These are phyloP conservation scores for Plasmopara viticola DNA, from an alignment of 352 stramenopile genomes.

Conservation along the genomic window DNA sequence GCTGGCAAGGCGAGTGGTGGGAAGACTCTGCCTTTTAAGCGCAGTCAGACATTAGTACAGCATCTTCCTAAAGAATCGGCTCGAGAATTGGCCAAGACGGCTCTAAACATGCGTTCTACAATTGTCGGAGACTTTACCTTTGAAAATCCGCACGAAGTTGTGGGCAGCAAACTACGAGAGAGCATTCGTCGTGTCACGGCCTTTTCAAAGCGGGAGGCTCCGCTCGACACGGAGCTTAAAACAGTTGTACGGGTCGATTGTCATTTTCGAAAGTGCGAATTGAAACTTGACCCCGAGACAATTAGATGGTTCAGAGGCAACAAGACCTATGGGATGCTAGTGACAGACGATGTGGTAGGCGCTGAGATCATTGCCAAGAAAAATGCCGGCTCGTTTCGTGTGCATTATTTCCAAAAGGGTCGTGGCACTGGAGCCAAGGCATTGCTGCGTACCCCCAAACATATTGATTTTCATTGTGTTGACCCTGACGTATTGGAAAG, in stretches of 20 bases:
- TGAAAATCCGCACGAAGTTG: constrained; percentile 49
- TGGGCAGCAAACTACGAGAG: constrained; percentile 47
- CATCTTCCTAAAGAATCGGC: constrained; percentile 44
- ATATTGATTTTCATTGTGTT: constrained; percentile 43
- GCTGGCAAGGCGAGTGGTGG: constrained; percentile 19
- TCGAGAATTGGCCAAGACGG: constrained; percentile 64
- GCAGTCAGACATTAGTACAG: constrained; percentile 34
- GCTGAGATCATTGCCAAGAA: constrained; percentile 38
- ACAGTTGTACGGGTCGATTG: constrained; percentile 32
- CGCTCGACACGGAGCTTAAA: constrained; percentile 56
- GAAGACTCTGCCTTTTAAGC: constrained; percentile 7
- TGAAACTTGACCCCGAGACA: constrained; percentile 55
- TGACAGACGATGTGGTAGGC: constrained; percentile 74
- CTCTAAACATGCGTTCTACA: constrained; percentile 55
- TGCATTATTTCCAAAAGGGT: constrained; percentile 77
- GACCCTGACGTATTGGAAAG: constrained; percentile 35
- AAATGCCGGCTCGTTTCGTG: constrained; percentile 37
- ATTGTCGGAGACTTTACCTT: constrained; percentile 75
- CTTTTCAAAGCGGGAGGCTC: constrained; percentile 67
- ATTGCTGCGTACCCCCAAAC: constrained; percentile 41
- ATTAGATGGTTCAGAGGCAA: constrained; percentile 53
- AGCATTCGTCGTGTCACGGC: constrained; percentile 79
- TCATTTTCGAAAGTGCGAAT: constrained; percentile 42
- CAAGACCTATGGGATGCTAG: constrained; percentile 39
- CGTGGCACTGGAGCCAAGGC: constrained; percentile 51